phyloP scores from a whole-genome alignment of 805 yeast species.

The Tetrapisispora fleetii region DNA sequence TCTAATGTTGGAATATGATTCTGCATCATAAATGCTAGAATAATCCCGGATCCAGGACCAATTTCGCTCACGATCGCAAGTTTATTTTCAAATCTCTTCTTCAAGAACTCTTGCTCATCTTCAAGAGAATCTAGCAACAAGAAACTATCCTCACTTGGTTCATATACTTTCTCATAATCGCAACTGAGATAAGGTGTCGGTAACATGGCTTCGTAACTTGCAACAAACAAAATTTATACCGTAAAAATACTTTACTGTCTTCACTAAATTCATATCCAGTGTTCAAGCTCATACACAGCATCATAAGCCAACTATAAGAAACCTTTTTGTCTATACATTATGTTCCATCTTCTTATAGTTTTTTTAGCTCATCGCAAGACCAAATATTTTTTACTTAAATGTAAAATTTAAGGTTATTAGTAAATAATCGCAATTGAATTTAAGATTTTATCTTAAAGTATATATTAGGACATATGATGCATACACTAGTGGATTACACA shows the following conservation, averaged over 20 bases:
- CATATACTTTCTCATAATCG: slow-evolving; percentile 71
- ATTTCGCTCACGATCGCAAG: slow-evolving; percentile 64
- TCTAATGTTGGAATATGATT: slow-evolving; percentile 36
- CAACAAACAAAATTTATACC: not conserved
- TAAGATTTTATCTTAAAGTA: not conserved
- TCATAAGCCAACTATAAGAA: too few relatives aligned
- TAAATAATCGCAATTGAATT: not conserved
- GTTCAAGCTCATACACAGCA: too few relatives aligned
- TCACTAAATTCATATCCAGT: too few relatives aligned
- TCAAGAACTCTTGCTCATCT: slow-evolving; percentile 35
- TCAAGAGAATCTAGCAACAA: slow-evolving; percentile 76
- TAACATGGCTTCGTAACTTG: slow-evolving; percentile 44
- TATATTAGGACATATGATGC: too few relatives aligned
- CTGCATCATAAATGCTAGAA: slow-evolving; percentile 61
- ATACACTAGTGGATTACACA: too few relatives aligned
- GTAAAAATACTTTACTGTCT: not conserved
- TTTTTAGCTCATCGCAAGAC: not conserved
- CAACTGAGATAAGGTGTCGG: slow-evolving; percentile 65
- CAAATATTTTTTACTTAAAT: too few relatives aligned
- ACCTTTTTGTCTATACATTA: too few relatives aligned
- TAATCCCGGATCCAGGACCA: slow-evolving; percentile 89
- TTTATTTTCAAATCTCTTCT: slow-evolving; percentile 17
- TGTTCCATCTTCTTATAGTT: not conserved
- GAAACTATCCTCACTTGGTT: slow-evolving; percentile 91
- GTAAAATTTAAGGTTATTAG: not conserved